A percentile compares a stretch with the other conserved stretches of the same genome.
phyloP scores from a whole-genome alignment of 2,329 filamentous ascomycete species.

The Monosporascus ibericus region DNA sequence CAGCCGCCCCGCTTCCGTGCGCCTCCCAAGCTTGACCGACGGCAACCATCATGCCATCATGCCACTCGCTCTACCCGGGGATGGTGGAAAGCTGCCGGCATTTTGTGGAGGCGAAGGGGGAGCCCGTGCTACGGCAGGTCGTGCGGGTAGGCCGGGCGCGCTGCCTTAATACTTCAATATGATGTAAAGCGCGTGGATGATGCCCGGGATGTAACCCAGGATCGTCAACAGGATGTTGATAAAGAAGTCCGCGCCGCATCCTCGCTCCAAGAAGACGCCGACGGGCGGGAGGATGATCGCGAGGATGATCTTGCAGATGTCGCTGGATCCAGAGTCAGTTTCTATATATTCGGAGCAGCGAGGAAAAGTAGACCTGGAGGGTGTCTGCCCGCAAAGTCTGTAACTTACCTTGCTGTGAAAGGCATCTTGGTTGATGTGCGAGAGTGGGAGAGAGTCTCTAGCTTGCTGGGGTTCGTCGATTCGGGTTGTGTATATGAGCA shows the following conservation, averaged over 20 bases:
- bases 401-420: slow-evolving; percentile 52
- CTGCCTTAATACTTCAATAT: slow-evolving; percentile 67
- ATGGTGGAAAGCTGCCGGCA: no score
- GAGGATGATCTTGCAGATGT: slow-evolving; percentile 65
- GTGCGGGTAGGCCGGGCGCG: background rate
- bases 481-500: background rate
- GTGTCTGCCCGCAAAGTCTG: no score
- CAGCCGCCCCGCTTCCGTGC: no score
- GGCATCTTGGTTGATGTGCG: slow-evolving; percentile 38
- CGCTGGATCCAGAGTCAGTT: slow-evolving; percentile 21
- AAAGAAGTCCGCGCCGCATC: slow-evolving; percentile 68
- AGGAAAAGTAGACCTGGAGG: background rate
- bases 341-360: no score
- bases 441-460: background rate
- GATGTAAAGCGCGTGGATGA: slow-evolving; percentile 77
- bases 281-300: slow-evolving; percentile 73
- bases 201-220: slow-evolving; percentile 64
- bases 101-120: no score
- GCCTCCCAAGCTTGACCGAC: no score
- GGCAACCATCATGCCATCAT: slow-evolving; percentile 5
- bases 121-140: background rate
- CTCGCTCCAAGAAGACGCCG: slow-evolving; percentile 77
- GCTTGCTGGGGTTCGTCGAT: background rate
- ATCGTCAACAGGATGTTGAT: slow-evolving; percentile 76
- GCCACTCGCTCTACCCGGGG: slow-evolving; percentile 1